These are phyloP conservation scores for Imleria badia DNA, from an alignment of 768 basidiomycete species.

Conservation along the genomic window DNA sequence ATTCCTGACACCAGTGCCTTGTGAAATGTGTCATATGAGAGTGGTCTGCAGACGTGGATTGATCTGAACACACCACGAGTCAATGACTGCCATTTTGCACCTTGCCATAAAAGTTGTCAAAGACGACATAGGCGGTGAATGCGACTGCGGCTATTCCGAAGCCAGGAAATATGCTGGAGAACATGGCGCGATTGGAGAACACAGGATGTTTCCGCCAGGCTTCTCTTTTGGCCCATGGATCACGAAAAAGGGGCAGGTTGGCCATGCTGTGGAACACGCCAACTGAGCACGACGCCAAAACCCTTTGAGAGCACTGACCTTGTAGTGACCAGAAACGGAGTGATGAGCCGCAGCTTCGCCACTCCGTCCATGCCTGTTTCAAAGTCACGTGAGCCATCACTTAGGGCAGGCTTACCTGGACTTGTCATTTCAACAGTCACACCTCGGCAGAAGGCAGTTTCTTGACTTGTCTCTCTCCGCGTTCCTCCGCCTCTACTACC, in stretches of 20 bases:
- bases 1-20: neutral
- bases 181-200: slow-evolving; percentile 84
- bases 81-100: slow-evolving; percentile 29
- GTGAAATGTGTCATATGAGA: neutral
- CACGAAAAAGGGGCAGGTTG: slow-evolving; percentile 75
- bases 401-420: slow-evolving; percentile 60
- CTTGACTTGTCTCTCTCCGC: slow-evolving; percentile 32
- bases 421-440: slow-evolving; percentile 36
- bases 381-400: slow-evolving; percentile 25
- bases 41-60: neutral
- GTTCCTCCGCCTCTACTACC: slow-evolving; percentile 22
- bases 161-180: slow-evolving; percentile 90
- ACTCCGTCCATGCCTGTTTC: neutral
- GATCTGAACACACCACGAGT: slow-evolving; percentile 9
- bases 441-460: slow-evolving; percentile 24
- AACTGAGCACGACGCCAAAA: slow-evolving; percentile 11
- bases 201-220: slow-evolving; percentile 92
- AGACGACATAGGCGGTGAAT: slow-evolving; percentile 88
- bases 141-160: slow-evolving; percentile 91
- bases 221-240: slow-evolving; percentile 93
- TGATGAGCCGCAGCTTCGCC: neutral
- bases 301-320: slow-evolving; percentile 18
- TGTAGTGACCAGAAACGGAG: slow-evolving; percentile 10
- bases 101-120: slow-evolving; percentile 67
- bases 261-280: slow-evolving; percentile 44